phyloP scores from a whole-genome alignment of 2,329 filamentous ascomycete species.

The Graphilbum fragrans region DNA sequence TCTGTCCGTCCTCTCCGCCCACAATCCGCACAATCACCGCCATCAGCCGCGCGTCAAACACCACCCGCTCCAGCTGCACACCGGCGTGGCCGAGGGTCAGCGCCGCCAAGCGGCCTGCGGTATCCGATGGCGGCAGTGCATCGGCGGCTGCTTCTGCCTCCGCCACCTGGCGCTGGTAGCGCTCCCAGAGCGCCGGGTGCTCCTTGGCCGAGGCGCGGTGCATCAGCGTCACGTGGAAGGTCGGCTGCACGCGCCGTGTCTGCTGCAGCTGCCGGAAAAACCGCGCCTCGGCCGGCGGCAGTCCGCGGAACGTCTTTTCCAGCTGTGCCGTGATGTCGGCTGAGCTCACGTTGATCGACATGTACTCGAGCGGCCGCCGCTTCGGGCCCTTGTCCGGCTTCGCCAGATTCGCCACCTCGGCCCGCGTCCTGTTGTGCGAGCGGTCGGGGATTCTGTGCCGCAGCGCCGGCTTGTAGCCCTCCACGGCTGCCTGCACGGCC shows the following conservation, averaged over 20 bases:
- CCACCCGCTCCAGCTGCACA: slow-evolving; percentile 55
- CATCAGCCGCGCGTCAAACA: slow-evolving; percentile 85
- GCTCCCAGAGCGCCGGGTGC: slow-evolving; percentile 61
- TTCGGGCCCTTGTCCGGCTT: slow-evolving; percentile 22
- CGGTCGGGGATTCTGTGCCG: slow-evolving; percentile 62
- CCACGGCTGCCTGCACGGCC: slow-evolving; percentile 64
- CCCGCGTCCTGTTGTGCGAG: slow-evolving; percentile 30
- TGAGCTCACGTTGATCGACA: slow-evolving; percentile 35
- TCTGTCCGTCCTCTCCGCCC: slow-evolving; percentile 27
- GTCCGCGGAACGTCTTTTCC: slow-evolving; percentile 53
- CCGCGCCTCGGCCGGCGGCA: slow-evolving; percentile 37
- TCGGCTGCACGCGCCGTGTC: slow-evolving; percentile 62
- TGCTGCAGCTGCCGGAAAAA: slow-evolving; percentile 70
- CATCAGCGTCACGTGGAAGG: slow-evolving; percentile 90
- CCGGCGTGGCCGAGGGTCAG: slow-evolving; percentile 50
- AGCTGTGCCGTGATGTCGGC: slow-evolving; percentile 41
- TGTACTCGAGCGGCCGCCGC: slow-evolving; percentile 42
- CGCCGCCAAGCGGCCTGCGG: slow-evolving; percentile 15
- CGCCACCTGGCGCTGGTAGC: slow-evolving; percentile 50
- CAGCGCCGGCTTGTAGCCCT: slow-evolving; percentile 64
- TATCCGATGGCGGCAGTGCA: not conserved
- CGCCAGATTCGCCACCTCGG: slow-evolving; percentile 18
- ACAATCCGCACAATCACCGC: slow-evolving; percentile 71
- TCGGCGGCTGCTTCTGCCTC: slow-evolving; percentile 22
- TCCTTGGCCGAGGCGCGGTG: slow-evolving; percentile 56